Evolutionary conservation across 2,329 filamentous ascomycete species (phyloP).

Genomic region (Orbilia oligospora): DNA sequence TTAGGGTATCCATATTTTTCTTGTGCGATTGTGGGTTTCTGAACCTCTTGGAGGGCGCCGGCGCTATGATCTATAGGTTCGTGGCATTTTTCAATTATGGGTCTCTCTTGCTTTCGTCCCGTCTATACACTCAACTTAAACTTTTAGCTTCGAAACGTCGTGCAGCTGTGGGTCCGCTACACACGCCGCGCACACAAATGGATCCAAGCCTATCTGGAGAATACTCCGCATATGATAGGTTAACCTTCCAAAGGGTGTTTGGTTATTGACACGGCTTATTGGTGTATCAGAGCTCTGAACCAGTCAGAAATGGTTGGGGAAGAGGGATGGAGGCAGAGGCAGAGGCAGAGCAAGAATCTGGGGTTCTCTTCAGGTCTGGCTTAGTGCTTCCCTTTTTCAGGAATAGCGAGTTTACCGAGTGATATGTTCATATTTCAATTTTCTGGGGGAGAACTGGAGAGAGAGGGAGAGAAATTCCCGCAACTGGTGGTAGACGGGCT

Average conservation of each 20-base stretch:
- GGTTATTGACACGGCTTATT: not conserved
- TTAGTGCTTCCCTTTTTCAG: slow-evolving; percentile 41
- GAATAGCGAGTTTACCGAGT: slow-evolving; percentile 45
- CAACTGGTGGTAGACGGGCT: slow-evolving; percentile 40
- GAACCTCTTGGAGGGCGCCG: not conserved
- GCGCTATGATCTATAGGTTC: not conserved
- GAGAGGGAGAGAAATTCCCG: slow-evolving; percentile 37
- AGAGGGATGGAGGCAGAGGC: not conserved
- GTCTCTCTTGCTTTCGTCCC: slow-evolving; percentile 13
- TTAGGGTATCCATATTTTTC: not conserved
- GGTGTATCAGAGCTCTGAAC: slow-evolving; percentile 27
- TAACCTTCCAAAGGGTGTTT: not conserved
- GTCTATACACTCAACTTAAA: slow-evolving; percentile 25
- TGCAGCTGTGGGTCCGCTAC: slow-evolving; percentile 24
- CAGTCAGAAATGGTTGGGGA: slow-evolving; percentile 12
- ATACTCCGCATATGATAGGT: slow-evolving; percentile 41
- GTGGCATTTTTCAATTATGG: not conserved
- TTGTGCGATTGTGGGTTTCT: slow-evolving; percentile 7
- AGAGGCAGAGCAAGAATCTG: slow-evolving; percentile 31
- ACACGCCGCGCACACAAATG: not conserved
- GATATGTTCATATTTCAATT: slow-evolving; percentile 1
- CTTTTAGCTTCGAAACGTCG: slow-evolving; percentile 25
- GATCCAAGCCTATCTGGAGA: slow-evolving; percentile 13
- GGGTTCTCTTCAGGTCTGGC: slow-evolving; percentile 9
- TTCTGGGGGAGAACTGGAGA: slow-evolving; percentile 2